These are phyloP conservation scores for Leptomonas seymouri DNA, from an alignment of 208 protist species.

Conservation along the genomic window DNA sequence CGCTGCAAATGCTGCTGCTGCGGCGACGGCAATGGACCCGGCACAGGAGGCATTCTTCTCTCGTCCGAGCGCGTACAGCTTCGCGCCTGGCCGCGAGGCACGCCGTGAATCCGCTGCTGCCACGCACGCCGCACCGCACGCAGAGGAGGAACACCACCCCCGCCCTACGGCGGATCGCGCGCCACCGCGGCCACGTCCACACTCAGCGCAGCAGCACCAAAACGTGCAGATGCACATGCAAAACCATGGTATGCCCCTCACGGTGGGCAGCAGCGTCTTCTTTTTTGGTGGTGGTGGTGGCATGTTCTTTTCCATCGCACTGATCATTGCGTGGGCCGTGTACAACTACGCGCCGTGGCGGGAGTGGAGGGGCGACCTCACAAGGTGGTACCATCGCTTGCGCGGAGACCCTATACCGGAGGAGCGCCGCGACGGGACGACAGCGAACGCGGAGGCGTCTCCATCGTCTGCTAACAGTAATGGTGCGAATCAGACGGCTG, in stretches of 20 bases:
- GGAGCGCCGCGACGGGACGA: constrained; percentile 1
- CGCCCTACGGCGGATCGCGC: constrained; percentile 55
- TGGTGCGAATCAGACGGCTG: background rate
- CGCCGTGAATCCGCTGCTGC: constrained; percentile 1
- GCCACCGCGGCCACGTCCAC: constrained; percentile 44
- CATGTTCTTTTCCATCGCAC: constrained; percentile 38
- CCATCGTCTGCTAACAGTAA: background rate
- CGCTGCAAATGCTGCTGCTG: background rate
- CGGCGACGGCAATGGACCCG: constrained; percentile 3
- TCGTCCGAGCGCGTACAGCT: constrained; percentile 32
- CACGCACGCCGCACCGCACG: background rate
- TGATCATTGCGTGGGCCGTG: constrained; percentile 42
- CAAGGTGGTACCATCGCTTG: constrained; percentile 13
- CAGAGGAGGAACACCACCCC: constrained; percentile 31
- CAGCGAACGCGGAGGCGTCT: background rate
- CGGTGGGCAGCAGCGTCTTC: constrained; percentile 52
- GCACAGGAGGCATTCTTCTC: constrained; percentile 27
- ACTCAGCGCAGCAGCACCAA: constrained; percentile 17
- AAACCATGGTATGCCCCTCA: constrained; percentile 37
- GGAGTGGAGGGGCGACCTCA: constrained; percentile 18
- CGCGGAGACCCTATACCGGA: constrained; percentile 13
- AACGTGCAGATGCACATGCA: constrained; percentile 26
- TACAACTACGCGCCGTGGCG: constrained; percentile 60
- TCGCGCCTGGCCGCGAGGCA: constrained; percentile 15
- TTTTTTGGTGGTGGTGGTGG: constrained; percentile 43